Conservation (phyloP, 441 rosid genomes). For the Euphorbia schlechtendalii region DNA sequence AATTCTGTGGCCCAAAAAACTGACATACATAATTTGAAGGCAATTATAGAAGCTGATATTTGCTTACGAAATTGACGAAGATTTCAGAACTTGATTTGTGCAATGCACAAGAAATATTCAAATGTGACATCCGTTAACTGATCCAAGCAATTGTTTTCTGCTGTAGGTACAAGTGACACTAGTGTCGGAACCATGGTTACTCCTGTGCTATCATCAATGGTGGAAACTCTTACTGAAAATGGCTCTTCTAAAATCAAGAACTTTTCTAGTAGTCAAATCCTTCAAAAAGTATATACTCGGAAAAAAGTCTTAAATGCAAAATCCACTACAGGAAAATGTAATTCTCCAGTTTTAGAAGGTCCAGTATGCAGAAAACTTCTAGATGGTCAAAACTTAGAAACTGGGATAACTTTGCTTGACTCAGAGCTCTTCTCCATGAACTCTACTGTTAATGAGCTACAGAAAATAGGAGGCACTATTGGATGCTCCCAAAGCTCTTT, state of each 20-base stretch:
- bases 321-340: constrained; percentile 19
- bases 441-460: constrained; percentile 26
- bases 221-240: constrained; percentile 19
- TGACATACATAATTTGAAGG: constrained; percentile 3
- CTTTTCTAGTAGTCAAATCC: constrained; percentile 24
- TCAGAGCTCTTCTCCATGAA: constrained; percentile 26
- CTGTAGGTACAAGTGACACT: constrained; percentile 16
- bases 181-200: constrained; percentile 13
- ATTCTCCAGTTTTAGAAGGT: constrained; percentile 42
- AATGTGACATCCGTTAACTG: constrained; percentile 5
- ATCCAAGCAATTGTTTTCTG: constrained; percentile 13
- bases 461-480: constrained; percentile 11
- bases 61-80: neutral
- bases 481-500: constrained; percentile 10
- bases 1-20: neutral
- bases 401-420: constrained; percentile 19
- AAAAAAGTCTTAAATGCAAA: constrained; percentile 32
- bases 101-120: constrained; percentile 6
- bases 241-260: constrained; percentile 19
- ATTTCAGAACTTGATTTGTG: constrained; percentile 13
- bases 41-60: neutral
- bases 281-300: constrained; percentile 43
- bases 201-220: constrained; percentile 22
- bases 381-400: constrained; percentile 24
- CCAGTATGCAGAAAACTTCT: constrained; percentile 28